phyloP scores from a whole-genome alignment of 2,329 filamentous ascomycete genomes.

The Aschersonia sp. region DNA sequence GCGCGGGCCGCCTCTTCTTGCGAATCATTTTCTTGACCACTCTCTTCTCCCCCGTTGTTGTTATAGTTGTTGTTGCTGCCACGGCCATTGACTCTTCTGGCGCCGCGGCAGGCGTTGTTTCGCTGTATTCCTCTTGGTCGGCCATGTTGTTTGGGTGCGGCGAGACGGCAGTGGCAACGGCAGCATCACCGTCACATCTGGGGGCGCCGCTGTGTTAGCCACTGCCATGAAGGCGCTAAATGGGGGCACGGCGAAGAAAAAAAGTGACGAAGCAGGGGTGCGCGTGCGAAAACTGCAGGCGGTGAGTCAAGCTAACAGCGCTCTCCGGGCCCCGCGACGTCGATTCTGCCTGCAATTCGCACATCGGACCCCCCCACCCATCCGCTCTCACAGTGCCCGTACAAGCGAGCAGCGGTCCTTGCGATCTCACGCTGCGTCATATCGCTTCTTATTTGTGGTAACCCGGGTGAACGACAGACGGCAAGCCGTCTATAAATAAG shows the following conservation, averaged over 20 bases:
- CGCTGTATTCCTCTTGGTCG: conserved; percentile 14
- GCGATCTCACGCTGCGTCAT: not conserved
- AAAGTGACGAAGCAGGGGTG: not conserved
- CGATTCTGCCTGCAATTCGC: not conserved
- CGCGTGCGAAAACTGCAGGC: not conserved
- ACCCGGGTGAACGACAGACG: conserved; percentile 8
- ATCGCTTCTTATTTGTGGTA: not conserved
- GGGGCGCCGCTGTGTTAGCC: too few species aligned
- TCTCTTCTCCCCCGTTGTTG: conserved; percentile 38
- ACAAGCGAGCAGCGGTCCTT: not conserved
- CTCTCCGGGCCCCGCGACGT: not conserved
- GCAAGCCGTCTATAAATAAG: conserved; percentile 16
- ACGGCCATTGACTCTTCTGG: conserved; percentile 17
- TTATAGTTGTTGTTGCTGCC: too few species aligned
- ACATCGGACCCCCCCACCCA: too few species aligned
- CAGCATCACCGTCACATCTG: not conserved
- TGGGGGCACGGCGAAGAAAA: not conserved
- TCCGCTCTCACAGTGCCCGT: too few species aligned
- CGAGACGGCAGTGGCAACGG: not conserved
- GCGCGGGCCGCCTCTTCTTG: conserved; percentile 78
- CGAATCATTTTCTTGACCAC: conserved; percentile 74
- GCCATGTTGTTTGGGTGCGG: conserved; percentile 12
- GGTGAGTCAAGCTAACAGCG: not conserved
- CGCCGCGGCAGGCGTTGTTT: not conserved
- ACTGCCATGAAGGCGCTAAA: too few species aligned